Percentiles rank a stretch among this genome's conserved stretches.
phyloP scores from a whole-genome alignment of 768 basidiomycete genomes.

The Xerocomellus chrysenteron region DNA sequence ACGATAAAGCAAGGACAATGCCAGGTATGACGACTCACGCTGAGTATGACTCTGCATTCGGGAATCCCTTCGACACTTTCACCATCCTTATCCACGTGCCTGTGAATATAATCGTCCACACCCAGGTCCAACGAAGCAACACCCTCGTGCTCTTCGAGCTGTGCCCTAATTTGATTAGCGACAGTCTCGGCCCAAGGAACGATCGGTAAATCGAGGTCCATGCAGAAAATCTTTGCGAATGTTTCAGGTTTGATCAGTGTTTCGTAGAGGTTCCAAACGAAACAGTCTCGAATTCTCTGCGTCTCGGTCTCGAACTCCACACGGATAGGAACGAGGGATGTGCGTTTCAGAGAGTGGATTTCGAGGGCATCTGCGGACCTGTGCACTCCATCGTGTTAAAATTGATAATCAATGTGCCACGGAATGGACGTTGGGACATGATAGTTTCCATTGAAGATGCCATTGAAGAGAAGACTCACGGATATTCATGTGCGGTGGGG shows the following conservation, averaged over 20 bases:
- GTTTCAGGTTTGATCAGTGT: constrained; percentile 77
- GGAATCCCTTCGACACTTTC: constrained; percentile 64
- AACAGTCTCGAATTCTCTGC: constrained; percentile 89
- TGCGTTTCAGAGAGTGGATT: constrained; percentile 51
- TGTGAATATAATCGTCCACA: constrained; percentile 30
- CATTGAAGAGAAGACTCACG: constrained; percentile 51
- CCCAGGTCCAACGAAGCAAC: constrained; percentile 77
- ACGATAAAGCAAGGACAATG: background rate
- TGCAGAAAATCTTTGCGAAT: constrained; percentile 86
- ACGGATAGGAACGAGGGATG: constrained; percentile 82
- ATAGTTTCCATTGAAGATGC: constrained; percentile 3
- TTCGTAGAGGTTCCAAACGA: constrained; percentile 95
- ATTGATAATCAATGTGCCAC: constrained; percentile 14
- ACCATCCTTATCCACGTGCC: constrained; percentile 12
- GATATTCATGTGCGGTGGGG: constrained; percentile 68
- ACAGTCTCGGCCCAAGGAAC: constrained; percentile 73
- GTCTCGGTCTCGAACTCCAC: constrained; percentile 94
- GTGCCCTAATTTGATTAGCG: constrained; percentile 83
- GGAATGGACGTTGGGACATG: constrained; percentile 14
- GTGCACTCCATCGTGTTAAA: constrained; percentile 21
- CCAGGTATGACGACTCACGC: constrained; percentile 45
- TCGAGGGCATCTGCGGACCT: constrained; percentile 68
- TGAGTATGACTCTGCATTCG: constrained; percentile 81
- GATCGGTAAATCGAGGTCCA: constrained; percentile 77
- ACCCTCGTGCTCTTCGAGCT: constrained; percentile 86